phyloP scores from a whole-genome alignment of 2,329 filamentous ascomycete genomes.

The Penicillium sp. region DNA sequence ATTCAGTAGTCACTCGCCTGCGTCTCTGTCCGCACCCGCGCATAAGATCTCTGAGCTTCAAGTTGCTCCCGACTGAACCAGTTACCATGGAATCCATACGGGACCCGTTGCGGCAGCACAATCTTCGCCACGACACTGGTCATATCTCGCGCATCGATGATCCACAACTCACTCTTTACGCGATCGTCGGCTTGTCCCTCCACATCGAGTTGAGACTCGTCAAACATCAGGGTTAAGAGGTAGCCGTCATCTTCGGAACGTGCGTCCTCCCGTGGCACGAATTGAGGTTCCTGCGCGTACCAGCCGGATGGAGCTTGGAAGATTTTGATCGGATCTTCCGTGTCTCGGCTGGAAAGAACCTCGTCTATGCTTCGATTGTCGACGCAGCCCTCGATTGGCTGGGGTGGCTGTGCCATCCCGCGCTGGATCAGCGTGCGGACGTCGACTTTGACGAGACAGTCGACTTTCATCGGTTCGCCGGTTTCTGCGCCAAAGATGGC shows the following conservation, averaged over 20 bases:
- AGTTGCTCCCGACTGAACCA: not conserved
- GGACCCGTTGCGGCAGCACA: conserved; percentile 58
- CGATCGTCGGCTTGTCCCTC: conserved; percentile 42
- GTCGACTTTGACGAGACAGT: not conserved
- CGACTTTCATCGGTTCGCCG: conserved; percentile 1
- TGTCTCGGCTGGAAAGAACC: not conserved
- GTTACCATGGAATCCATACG: conserved; percentile 41
- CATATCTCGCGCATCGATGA: conserved; percentile 41
- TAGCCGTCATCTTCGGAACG: conserved; percentile 59
- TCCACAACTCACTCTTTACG: conserved; percentile 59
- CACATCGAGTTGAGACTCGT: conserved; percentile 53
- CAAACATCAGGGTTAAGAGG: conserved; percentile 63
- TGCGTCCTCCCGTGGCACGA: conserved; percentile 12
- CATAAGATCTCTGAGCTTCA: not conserved
- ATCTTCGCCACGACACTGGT: conserved; percentile 49
- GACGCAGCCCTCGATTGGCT: not conserved
- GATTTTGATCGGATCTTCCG: not conserved
- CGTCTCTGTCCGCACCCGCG: not conserved
- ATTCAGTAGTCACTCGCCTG: no score
- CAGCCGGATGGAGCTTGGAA: not conserved
- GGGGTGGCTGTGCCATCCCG: not conserved
- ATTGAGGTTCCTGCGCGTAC: conserved; percentile 1
- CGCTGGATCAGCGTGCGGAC: not conserved
- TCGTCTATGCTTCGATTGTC: not conserved
- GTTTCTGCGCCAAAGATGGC: conserved; percentile 6